Base-by-base conservation (phyloP, 441 rosid species). In the Adansonia grandidieri region DNA sequence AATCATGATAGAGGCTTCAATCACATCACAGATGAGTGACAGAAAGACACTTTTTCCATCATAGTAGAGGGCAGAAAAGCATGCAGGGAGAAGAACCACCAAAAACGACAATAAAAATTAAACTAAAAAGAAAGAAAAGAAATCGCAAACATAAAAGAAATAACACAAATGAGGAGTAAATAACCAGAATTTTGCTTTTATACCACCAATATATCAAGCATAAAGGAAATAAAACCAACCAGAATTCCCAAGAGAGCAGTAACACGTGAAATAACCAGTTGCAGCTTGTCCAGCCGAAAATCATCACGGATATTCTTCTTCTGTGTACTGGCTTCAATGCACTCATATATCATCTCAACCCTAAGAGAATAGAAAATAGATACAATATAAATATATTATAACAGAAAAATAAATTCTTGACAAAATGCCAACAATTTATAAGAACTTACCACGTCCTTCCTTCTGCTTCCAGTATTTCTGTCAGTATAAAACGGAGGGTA, bases 301-400 rank as follows among this genome's bases (percentile, higher is more conserved):
- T 91, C 98, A 84, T 0, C 81, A 64, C 85, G 90, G 83, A 93
- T 88, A 75, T 11, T 88, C 86, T 75, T 81, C 4, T 85, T 82
- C 80, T 65, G 80, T 66, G 91, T 82, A 80, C 96, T 91, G 56
- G 20, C 45, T 81, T 84, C 86, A 80, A 96, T 89, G 82, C 88
- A 92, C 37, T 88, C 93, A 75, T 90, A 96, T 70, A 94, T 87
- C 80, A 87, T 89, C 80, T 92, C 98, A 89, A 92, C 98, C 99
- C 99, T 96, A 85, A 79, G 75, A 85, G 68, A 75, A 62, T 9
- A 69, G 54, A 20, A 75, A 74, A 83, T 80, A 77, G 77, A 79
- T 77, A 80, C 54, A 40, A 77, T 40, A 81, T 20, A 73, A 80
- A 58, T 82, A 64, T 81, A 69, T 19, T 65, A 66, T 14, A n/a